Evolutionary conservation across 345 rosid species (phyloP).

Genomic region (Bruguiera gymnorhiza): DNA sequence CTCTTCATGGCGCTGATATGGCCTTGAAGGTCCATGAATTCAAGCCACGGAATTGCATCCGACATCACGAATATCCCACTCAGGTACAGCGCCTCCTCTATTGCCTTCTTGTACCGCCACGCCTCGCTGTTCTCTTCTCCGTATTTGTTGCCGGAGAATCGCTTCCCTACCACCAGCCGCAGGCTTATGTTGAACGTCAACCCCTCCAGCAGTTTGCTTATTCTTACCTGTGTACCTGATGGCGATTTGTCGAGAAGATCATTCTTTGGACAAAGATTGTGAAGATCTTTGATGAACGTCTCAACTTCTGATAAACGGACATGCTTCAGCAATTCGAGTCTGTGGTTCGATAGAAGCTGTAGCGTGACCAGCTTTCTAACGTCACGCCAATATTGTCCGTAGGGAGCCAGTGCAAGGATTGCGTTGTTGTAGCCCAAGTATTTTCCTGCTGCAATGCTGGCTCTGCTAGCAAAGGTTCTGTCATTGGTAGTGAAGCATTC

Average conservation of each 20-base stretch:
- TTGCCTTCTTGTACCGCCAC: constrained; percentile 42
- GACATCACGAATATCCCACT: constrained; percentile 36
- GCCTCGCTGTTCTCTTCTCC: constrained; percentile 33
- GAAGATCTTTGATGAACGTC: constrained; percentile 42
- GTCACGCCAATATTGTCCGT: constrained; percentile 66
- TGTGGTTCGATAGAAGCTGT: constrained; percentile 50
- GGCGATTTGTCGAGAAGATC: not conserved
- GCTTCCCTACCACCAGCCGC: constrained; percentile 49
- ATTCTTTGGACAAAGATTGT: constrained; percentile 5
- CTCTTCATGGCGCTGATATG: constrained; percentile 45
- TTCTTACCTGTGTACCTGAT: constrained; percentile 10
- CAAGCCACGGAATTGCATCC: constrained; percentile 56
- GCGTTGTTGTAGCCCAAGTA: constrained; percentile 62
- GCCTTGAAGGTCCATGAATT: constrained; percentile 51
- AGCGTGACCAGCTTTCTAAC: constrained; percentile 52
- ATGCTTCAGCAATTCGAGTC: constrained; percentile 41
- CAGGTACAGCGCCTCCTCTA: constrained; percentile 39
- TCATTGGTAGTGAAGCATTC: constrained; percentile 58
- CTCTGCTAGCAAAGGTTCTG: constrained; percentile 46
- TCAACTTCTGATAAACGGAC: constrained; percentile 42
- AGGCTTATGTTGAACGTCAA: constrained; percentile 53
- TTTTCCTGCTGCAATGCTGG: constrained; percentile 46
- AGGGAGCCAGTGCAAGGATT: constrained; percentile 42
- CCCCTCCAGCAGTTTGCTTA: constrained; percentile 41
- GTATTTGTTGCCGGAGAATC: constrained; percentile 22